Percentiles rank a stretch among this genome's conserved stretches.
Evolutionary conservation across 2,329 filamentous ascomycete species (phyloP).

Genomic region (Phaeosphaeriaceae sp.): DNA sequence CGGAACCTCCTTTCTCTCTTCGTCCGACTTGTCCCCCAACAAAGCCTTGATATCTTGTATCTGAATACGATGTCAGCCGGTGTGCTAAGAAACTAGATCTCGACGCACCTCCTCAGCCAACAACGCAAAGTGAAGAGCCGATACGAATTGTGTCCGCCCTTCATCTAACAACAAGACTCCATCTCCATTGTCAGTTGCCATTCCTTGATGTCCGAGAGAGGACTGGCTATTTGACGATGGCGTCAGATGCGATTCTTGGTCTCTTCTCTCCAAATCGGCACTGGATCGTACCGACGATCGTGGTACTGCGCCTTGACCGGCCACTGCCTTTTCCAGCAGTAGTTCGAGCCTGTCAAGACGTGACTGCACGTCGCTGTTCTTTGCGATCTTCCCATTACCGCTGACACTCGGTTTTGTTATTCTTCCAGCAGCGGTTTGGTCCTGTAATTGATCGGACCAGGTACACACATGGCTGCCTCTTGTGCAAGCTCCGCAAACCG

Average conservation of each 20-base stretch:
- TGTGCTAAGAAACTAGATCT: neutral
- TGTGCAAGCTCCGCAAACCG: constrained; percentile 47
- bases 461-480: constrained; percentile 48
- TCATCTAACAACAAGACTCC: constrained; percentile 48
- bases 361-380: constrained; percentile 43
- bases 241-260: constrained; percentile 30
- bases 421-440: constrained; percentile 25
- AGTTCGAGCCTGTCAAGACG: constrained; percentile 47
- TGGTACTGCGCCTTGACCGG: constrained; percentile 24
- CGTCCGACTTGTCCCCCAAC: constrained; percentile 41
- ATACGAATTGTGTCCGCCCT: constrained; percentile 50
- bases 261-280: constrained; percentile 27
- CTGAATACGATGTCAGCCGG: constrained; percentile 21
- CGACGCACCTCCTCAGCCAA: constrained; percentile 47
- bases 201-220: constrained; percentile 40
- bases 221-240: constrained; percentile 45
- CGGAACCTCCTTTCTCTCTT: constrained; percentile 37
- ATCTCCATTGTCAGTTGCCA: constrained; percentile 45
- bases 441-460: constrained; percentile 41
- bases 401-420: constrained; percentile 33
- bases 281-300: constrained; percentile 24
- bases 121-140: constrained; percentile 50
- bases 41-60: constrained; percentile 51
- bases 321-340: constrained; percentile 44
- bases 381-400: constrained; percentile 28